A percentile compares a stretch with the other conserved stretches of the same genome.
These are phyloP conservation scores for Aspergillus sp. DNA, from an alignment of 2,329 filamentous ascomycete genomes.

Conservation along the genomic window DNA sequence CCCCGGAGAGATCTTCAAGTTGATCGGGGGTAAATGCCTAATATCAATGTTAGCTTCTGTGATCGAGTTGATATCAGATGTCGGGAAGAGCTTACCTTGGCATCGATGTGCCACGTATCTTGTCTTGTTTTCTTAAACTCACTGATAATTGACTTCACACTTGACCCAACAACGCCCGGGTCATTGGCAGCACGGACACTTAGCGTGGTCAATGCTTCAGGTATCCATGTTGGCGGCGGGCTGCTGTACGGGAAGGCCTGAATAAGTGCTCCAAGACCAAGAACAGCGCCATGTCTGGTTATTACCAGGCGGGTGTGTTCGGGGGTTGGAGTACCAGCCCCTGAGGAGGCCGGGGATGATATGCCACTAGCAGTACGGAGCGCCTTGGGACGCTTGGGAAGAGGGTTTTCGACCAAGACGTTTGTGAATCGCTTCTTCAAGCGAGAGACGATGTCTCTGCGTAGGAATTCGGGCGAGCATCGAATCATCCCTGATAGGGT, in stretches of 20 bases:
- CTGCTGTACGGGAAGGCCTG: conserved; percentile 96
- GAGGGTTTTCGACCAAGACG: conserved; percentile 77
- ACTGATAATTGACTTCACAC: conserved; percentile 87
- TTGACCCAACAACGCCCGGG: conserved; percentile 89
- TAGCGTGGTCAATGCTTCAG: conserved; percentile 81
- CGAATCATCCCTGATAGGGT: conserved; percentile 97
- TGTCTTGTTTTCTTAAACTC: conserved; percentile 99
- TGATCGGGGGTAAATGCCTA: conserved; percentile 86
- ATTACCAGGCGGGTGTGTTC: conserved; percentile 72
- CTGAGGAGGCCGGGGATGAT: conserved; percentile 44
- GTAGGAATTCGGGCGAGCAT: conserved; percentile 80
- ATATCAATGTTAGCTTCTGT: background rate
- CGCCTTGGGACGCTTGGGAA: conserved; percentile 66
- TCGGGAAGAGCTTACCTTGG: conserved; percentile 71
- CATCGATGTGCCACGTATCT: conserved; percentile 97
- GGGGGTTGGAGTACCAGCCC: conserved; percentile 50
- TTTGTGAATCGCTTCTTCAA: conserved; percentile 78
- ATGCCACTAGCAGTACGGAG: conserved; percentile 31
- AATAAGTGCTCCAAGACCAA: conserved; percentile 86
- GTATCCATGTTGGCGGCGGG: conserved; percentile 90
- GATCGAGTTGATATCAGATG: background rate
- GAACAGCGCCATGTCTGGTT: conserved; percentile 81
- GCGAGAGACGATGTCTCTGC: conserved; percentile 71
- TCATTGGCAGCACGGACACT: conserved; percentile 85
- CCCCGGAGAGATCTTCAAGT: conserved; percentile 90